A percentile compares a stretch with the other conserved stretches of the same genome.
These are phyloP conservation scores for Ascochyta fabae DNA, from an alignment of 2,329 filamentous ascomycete species.

Conservation along the genomic window DNA sequence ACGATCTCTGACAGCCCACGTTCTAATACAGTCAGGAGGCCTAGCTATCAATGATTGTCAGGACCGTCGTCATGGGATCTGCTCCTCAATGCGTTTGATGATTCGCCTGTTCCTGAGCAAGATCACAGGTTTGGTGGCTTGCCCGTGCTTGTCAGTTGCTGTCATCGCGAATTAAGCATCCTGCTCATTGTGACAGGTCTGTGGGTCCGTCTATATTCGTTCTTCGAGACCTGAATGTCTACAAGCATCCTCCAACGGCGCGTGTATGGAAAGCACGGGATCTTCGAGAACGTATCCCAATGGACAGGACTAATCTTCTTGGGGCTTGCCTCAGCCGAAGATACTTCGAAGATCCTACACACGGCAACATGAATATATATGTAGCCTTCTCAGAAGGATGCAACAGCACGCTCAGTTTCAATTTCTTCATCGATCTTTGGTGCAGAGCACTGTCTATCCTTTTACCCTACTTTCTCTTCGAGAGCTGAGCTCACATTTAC, in stretches of 20 bases:
- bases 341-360: conserved; percentile 10
- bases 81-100: conserved; percentile 41
- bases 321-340: conserved; percentile 17
- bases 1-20: conserved; percentile 43
- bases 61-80: conserved; percentile 21
- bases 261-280: conserved; percentile 44
- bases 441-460: conserved; percentile 43
- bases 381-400: conserved; percentile 14
- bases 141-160: conserved; percentile 22
- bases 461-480: conserved; percentile 31
- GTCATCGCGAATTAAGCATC: conserved; percentile 28
- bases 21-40: conserved; percentile 35
- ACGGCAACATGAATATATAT: conserved; percentile 32
- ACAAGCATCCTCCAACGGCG: conserved; percentile 44
- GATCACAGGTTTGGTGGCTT: conserved; percentile 23
- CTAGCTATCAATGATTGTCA: conserved; percentile 26
- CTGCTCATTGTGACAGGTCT: conserved; percentile 38
- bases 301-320: conserved; percentile 23
- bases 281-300: conserved; percentile 28
- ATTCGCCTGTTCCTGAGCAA: conserved; percentile 38
- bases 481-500: conserved; percentile 47
- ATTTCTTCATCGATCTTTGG: conserved; percentile 25
- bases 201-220: conserved; percentile 26
- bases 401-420: conserved; percentile 25
- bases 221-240: conserved; percentile 28